Base-by-base conservation (phyloP, 768 basidiomycete genomes). In the Rhodocollybia butyracea region DNA sequence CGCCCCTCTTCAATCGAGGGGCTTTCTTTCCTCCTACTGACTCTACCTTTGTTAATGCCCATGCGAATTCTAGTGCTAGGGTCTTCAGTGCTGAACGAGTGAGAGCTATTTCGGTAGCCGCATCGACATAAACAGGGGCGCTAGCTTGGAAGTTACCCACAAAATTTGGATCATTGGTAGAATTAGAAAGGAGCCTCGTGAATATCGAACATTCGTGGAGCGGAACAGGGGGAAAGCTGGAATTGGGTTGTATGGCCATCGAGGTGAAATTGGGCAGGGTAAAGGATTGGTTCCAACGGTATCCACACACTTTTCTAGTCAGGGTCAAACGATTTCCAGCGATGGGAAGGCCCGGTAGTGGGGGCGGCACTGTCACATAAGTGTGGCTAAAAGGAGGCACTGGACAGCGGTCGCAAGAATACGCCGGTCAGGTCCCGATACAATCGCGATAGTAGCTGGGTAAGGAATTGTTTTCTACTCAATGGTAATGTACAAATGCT, bases 91-190 rank as follows among this genome's bases (percentile, higher is more conserved):
- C 66, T 0, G 62, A 71, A 7, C 85, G 76, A 0, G 80, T 71
- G n/a, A 86, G 54, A 13, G 68, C 68, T 1, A 68, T 61, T 2
- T 75, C 81, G 0, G 81, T 77, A 0, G 66, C 59, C 2, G 80
- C 78, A 56, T 87, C 84, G 48, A 85, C 74, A 64, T 80, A 85
- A 3, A 81, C 82, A 5, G 73, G 73, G 4, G 61, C 59, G 0
- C 63, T 21, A 0, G 60, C 72, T 1, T 72, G 71, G 50, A 71
- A 76, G 10, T 5, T 8, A 17, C 39, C 39, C 15, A 17, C 21
- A 19, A 40, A 40, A 6, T 5, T 6, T 5, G 34, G 46, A 46
- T 51, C 38, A 2, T 51, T 42, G 22, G 57, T 21, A 5, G 39
- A 19, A 40, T 40, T 19, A 54, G 61, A 54, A 36, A 70, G 64